A percentile compares a stretch with the other conserved stretches of the same genome.
Evolutionary conservation across 1,284 basidiomycete species (phyloP).

Genomic region (Moesziomyces aphidis): DNA sequence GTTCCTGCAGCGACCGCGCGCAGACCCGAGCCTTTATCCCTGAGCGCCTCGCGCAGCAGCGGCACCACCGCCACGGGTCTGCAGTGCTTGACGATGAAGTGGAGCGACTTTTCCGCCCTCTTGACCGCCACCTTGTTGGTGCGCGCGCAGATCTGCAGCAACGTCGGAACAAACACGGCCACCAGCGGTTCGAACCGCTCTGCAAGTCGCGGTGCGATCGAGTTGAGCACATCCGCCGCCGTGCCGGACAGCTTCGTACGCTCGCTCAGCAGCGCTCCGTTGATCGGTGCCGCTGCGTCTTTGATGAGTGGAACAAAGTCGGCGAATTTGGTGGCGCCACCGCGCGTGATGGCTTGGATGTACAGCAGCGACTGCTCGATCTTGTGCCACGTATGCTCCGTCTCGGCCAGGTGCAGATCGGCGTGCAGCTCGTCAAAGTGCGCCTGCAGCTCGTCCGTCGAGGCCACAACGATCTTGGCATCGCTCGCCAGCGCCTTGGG

Average conservation of each 20-base stretch:
- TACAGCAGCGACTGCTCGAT: conserved; percentile 50
- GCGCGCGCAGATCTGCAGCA: conserved; percentile 70
- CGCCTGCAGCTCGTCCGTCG: conserved; percentile 7
- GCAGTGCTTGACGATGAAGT: conserved; percentile 70
- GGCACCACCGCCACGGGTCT: conserved; percentile 65
- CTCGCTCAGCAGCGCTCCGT: conserved; percentile 69
- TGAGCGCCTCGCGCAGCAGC: conserved; percentile 67
- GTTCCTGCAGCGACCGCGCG: conserved; percentile 39
- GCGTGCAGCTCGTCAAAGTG: conserved; percentile 28
- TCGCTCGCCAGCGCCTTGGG: conserved; percentile 13
- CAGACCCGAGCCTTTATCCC: conserved; percentile 67
- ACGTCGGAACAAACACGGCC: conserved; percentile 69
- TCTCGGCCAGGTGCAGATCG: conserved; percentile 41
- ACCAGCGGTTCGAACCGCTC: conserved; percentile 69
- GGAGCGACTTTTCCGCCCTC: conserved; percentile 70
- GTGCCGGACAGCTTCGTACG: conserved; percentile 70
- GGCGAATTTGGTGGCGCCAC: conserved; percentile 53
- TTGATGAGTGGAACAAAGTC: conserved; percentile 50
- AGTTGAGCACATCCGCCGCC: conserved; percentile 70
- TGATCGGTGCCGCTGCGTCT: conserved; percentile 38
- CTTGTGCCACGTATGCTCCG: conserved; percentile 62
- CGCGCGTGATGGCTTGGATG: conserved; percentile 58
- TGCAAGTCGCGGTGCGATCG: conserved; percentile 70
- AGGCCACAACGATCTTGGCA: conserved; percentile 23
- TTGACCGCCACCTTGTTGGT: conserved; percentile 71